A percentile compares a stretch with the other conserved stretches of the same genome.
Conservation (phyloP, 163 green algal species). For the Trebouxia gelatinosa region DNA sequence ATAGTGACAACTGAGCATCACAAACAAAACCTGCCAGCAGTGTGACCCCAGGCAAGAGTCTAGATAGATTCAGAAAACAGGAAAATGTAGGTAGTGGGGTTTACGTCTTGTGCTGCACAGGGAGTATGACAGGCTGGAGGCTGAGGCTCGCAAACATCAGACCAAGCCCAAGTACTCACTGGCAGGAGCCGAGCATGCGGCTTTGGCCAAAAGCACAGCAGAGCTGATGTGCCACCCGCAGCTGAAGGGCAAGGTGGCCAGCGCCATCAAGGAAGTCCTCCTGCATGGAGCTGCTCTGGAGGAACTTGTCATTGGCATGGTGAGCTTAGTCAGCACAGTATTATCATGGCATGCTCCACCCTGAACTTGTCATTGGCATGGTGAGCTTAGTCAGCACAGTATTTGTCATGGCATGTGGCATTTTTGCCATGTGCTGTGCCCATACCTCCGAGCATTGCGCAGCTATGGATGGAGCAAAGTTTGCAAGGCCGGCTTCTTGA, state of each 20-base stretch:
- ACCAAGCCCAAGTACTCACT: conserved; percentile 14
- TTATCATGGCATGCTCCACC: not conserved
- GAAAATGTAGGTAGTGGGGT: not conserved
- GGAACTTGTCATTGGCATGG: conserved; percentile 14
- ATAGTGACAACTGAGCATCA: not conserved
- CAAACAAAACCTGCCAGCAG: not conserved
- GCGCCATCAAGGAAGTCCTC: conserved; percentile 12
- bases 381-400: not conserved
- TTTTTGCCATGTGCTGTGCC: not conserved
- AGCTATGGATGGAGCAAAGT: not conserved
- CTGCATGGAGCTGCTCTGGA: not conserved
- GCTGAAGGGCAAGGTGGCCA: conserved; percentile 14
- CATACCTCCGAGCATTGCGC: not conserved
- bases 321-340: not conserved
- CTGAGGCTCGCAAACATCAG: not conserved
- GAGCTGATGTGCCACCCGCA: not conserved
- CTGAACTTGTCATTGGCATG: not conserved
- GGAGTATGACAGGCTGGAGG: conserved; percentile 10
- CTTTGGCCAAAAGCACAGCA: conserved; percentile 5
- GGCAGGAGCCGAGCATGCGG: not conserved
- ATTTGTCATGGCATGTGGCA: not conserved
- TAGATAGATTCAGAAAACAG: not conserved
- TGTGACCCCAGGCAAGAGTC: not conserved
- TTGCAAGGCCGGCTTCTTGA: not conserved
- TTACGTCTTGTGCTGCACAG: not conserved